Percentiles rank a stretch among this genome's conserved stretches.
phyloP scores from a whole-genome alignment of 2,329 filamentous ascomycete species.

The Arachnomyces sp. region DNA sequence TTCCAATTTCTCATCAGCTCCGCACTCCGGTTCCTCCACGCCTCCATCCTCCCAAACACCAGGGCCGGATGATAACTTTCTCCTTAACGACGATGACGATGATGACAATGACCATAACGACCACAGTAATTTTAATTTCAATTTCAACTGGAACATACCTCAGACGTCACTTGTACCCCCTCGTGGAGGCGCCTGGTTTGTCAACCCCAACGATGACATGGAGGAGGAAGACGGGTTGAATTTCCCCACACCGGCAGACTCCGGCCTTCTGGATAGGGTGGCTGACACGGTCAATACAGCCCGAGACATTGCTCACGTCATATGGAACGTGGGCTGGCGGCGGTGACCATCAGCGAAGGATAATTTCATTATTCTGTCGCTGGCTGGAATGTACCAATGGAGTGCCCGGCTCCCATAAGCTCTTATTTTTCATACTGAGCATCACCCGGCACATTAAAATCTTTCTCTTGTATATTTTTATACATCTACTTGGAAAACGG shows the following conservation, averaged over 20 bases:
- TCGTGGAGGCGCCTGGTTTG: constrained; percentile 1
- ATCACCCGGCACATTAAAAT: no score
- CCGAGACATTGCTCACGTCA: constrained; percentile 17
- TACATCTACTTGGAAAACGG: no score
- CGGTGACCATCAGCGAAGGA: constrained; percentile 3
- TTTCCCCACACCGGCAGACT: constrained; percentile 3
- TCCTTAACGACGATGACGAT: constrained; percentile 7
- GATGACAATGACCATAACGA: constrained; percentile 4
- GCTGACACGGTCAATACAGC: constrained; percentile 16
- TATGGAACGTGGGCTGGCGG: constrained; percentile 20
- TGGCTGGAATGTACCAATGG: no score
- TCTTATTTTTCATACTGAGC: no score
- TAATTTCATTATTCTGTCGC: no score
- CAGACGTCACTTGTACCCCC: background rate
- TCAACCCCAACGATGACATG: constrained; percentile 21
- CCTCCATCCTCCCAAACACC: constrained; percentile 5
- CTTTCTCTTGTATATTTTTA: no score
- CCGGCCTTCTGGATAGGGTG: constrained; percentile 12
- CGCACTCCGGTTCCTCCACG: constrained; percentile 8
- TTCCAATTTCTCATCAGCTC: constrained; percentile 3
- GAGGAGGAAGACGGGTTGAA: background rate
- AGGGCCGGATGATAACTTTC: constrained; percentile 4
- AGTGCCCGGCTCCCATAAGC: no score
- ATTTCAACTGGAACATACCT: constrained; percentile 5
- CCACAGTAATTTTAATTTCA: constrained; percentile 2